Percentiles rank a stretch among this genome's conserved stretches.
phyloP scores from a whole-genome alignment of 2,329 filamentous ascomycete species.

The Apiospora saccharicola region DNA sequence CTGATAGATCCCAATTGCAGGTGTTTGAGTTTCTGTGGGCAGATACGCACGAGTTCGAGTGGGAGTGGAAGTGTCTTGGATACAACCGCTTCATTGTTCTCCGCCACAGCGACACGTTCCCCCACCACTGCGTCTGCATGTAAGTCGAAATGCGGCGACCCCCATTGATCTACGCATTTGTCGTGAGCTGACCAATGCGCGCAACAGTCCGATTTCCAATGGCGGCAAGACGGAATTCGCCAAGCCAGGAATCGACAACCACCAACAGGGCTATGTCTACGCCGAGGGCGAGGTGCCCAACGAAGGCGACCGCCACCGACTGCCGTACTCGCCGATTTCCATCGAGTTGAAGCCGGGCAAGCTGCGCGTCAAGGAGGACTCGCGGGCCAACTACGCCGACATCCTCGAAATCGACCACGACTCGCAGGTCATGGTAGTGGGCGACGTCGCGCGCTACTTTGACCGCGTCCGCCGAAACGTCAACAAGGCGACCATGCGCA shows the following conservation, averaged over 20 bases:
- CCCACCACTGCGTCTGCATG: slow-evolving; percentile 47
- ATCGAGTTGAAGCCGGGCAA: slow-evolving; percentile 44
- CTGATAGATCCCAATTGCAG: slow-evolving; percentile 32
- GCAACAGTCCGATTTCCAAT: slow-evolving; percentile 43
- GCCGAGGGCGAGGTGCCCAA: slow-evolving; percentile 42
- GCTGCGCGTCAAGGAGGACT: slow-evolving; percentile 46
- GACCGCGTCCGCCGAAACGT: slow-evolving; percentile 46
- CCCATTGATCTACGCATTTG: not conserved
- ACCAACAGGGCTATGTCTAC: slow-evolving; percentile 46
- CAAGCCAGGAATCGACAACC: slow-evolving; percentile 46
- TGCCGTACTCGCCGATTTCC: slow-evolving; percentile 45
- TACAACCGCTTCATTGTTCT: slow-evolving; percentile 48
- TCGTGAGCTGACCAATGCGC: slow-evolving; percentile 1
- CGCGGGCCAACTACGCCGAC: slow-evolving; percentile 47
- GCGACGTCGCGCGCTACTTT: slow-evolving; percentile 47
- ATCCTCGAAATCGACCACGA: slow-evolving; percentile 47
- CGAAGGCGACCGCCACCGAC: slow-evolving; percentile 38
- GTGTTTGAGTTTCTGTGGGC: slow-evolving; percentile 50
- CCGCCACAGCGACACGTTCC: slow-evolving; percentile 46
- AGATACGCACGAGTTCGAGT: slow-evolving; percentile 45
- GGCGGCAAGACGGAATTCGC: slow-evolving; percentile 46
- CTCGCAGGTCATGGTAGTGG: slow-evolving; percentile 45
- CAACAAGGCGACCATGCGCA: slow-evolving; percentile 48
- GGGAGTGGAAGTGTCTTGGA: slow-evolving; percentile 49
- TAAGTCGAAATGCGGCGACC: slow-evolving; percentile 35